Conservation (phyloP, 345 rosid genomes). For the Citrus reticulata region DNA sequence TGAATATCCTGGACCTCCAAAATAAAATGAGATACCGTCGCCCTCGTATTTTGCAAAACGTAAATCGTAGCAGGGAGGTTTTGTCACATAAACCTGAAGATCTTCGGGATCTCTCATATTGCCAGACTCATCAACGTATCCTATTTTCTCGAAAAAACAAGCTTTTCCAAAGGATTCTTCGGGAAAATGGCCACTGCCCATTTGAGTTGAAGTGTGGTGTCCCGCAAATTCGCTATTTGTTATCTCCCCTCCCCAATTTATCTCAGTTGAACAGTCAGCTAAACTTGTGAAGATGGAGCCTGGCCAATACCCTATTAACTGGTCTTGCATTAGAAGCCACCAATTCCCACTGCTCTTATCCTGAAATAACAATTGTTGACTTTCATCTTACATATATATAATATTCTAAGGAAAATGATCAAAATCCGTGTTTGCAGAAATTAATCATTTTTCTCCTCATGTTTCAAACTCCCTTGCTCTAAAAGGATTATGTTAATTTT, state of each 20-base stretch:
- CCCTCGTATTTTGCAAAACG: neutral
- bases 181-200: conserved; percentile 50
- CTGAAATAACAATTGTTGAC: no score
- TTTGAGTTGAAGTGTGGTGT: conserved; percentile 29
- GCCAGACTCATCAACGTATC: neutral
- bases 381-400: no score
- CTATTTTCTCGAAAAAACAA: conserved; percentile 24
- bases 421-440: no score
- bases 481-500: no score
- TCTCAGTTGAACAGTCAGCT: conserved; percentile 11
- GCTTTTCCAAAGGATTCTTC: conserved; percentile 32
- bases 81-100: neutral
- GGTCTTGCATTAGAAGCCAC: conserved; percentile 28
- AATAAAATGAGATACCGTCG: conserved; percentile 4
- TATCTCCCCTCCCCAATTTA: conserved; percentile 48
- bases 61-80: conserved; percentile 1
- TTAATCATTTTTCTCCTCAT: no score
- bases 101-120: neutral
- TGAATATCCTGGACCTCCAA: conserved; percentile 13
- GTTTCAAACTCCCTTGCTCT: no score
- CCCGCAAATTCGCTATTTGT: conserved; percentile 9
- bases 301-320: conserved; percentile 46
- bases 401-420: no score
- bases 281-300: conserved; percentile 22
- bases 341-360: conserved; percentile 23